A percentile compares a stretch with the other conserved stretches of the same genome.
Evolutionary conservation across 2,329 filamentous ascomycete genomes (phyloP).

Genomic region (Teratosphaeria pseudoeucalypti): DNA sequence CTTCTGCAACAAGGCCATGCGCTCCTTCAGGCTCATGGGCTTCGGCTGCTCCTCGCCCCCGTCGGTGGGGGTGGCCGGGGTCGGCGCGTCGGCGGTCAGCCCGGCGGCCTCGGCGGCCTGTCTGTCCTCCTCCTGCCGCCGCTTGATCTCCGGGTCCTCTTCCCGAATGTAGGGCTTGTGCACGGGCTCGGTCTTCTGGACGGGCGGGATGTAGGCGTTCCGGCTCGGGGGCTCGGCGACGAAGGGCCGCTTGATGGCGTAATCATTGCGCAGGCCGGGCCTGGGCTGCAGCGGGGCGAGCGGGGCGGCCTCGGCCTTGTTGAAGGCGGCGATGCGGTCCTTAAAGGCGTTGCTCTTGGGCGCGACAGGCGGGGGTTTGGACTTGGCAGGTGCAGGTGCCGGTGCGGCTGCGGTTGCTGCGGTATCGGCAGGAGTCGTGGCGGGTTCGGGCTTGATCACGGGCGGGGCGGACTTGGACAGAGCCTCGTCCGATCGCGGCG

Average conservation of each 20-base stretch:
- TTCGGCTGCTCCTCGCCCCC: conserved; percentile 74
- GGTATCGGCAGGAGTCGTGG: conserved; percentile 25
- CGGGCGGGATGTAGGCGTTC: conserved; percentile 76
- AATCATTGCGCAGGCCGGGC: conserved; percentile 50
- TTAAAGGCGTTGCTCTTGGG: conserved; percentile 77
- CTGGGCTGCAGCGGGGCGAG: conserved; percentile 81
- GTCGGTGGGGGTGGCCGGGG: conserved; percentile 33
- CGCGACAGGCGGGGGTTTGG: conserved; percentile 53
- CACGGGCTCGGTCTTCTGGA: conserved; percentile 54
- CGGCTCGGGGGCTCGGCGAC: conserved; percentile 89
- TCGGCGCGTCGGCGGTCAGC: conserved; percentile 32
- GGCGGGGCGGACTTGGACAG: conserved; percentile 14
- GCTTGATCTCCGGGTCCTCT: conserved; percentile 61
- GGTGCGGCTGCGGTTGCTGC: conserved; percentile 35
- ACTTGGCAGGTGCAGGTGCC: conserved; percentile 27
- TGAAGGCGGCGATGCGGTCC: conserved; percentile 95
- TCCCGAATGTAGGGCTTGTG: conserved; percentile 75
- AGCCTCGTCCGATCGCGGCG: conserved; percentile 9
- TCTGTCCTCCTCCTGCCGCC: conserved; percentile 54
- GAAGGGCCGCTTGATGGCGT: conserved; percentile 86
- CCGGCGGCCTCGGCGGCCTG: conserved; percentile 62
- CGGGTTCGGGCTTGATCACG: conserved; percentile 12
- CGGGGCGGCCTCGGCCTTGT: conserved; percentile 75
- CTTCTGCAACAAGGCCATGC: conserved; percentile 86
- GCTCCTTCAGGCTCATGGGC: conserved; percentile 84